Conservation (phyloP, 768 basidiomycete species). For the Rhizopogon salebrosus region DNA sequence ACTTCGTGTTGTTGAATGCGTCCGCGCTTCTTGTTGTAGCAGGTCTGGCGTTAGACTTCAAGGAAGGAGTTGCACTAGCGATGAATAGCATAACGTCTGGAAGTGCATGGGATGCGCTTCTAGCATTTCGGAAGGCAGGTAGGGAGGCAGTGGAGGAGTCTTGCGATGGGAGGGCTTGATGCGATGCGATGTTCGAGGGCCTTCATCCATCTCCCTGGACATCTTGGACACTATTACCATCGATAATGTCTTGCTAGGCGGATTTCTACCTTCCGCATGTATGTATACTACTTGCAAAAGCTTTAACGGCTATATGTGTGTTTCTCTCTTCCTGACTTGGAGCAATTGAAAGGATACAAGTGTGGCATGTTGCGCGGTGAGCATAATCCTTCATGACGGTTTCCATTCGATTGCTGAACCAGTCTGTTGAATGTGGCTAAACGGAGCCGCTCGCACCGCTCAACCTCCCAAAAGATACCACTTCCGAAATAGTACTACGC, state of each 20-base stretch:
- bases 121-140: constrained; percentile 44
- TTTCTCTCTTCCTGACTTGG: too few relatives aligned
- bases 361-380: too few relatives aligned
- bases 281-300: background rate
- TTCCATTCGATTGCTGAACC: too few relatives aligned
- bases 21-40: constrained; percentile 84
- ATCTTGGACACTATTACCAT: background rate
- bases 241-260: background rate
- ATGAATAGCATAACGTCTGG: constrained; percentile 54
- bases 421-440: too few relatives aligned
- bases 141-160: constrained; percentile 1
- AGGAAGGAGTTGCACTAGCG: constrained; percentile 68
- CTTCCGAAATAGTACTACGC: too few relatives aligned
- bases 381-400: too few relatives aligned
- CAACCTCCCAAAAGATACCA: too few relatives aligned
- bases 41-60: constrained; percentile 64
- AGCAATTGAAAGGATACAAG: too few relatives aligned
- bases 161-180: background rate
- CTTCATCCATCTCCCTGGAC: background rate
- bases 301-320: too few relatives aligned
- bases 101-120: constrained; percentile 53
- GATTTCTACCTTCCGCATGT: background rate
- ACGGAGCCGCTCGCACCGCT: too few relatives aligned
- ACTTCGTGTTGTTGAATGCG: constrained; percentile 90
- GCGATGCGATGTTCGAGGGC: background rate